These are phyloP conservation scores for Zychaea mexicana DNA, from an alignment of 371 early-diverging fungal genomes.

Conservation along the genomic window DNA sequence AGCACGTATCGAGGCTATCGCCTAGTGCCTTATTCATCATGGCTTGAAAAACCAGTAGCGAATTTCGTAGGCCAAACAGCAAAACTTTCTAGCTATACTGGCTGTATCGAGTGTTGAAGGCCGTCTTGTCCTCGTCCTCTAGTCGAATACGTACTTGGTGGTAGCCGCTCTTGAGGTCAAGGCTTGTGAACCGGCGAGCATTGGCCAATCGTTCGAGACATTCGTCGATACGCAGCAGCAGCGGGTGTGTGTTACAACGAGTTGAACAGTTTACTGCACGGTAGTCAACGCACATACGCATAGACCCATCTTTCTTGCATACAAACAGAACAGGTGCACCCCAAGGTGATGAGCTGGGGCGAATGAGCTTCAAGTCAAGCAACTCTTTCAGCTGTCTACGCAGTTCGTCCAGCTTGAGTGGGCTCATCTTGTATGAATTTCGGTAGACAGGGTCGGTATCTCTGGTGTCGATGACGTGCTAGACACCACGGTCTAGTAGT, in stretches of 20 bases:
- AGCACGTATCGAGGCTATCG: slow-evolving; percentile 42
- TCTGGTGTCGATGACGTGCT: slow-evolving; percentile 13
- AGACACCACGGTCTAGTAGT: background rate
- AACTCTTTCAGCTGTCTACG: slow-evolving; percentile 15
- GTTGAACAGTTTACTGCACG: slow-evolving; percentile 26
- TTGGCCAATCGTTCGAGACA: slow-evolving; percentile 35
- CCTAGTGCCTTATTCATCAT: slow-evolving; percentile 50
- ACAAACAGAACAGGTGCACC: slow-evolving; percentile 18
- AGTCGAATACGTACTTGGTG: slow-evolving; percentile 19
- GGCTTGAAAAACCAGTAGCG: slow-evolving; percentile 47
- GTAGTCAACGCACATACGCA: slow-evolving; percentile 50
- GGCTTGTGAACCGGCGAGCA: slow-evolving; percentile 39
- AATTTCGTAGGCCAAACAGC: slow-evolving; percentile 48
- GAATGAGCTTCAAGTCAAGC: slow-evolving; percentile 10
- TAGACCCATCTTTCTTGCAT: slow-evolving; percentile 1
- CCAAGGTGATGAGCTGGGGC: background rate
- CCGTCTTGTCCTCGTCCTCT: slow-evolving; percentile 20
- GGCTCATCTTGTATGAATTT: slow-evolving; percentile 14
- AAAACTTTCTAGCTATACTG: slow-evolving; percentile 49
- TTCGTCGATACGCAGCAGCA: slow-evolving; percentile 35
- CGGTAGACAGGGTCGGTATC: slow-evolving; percentile 9
- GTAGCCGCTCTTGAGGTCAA: too few relatives aligned
- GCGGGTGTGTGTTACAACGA: background rate
- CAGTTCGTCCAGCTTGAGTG: background rate
- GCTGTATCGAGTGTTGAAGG: slow-evolving; percentile 39